phyloP scores from a whole-genome alignment of 2,329 filamentous ascomycete species.

The Neopestalotiopsis rosae region DNA sequence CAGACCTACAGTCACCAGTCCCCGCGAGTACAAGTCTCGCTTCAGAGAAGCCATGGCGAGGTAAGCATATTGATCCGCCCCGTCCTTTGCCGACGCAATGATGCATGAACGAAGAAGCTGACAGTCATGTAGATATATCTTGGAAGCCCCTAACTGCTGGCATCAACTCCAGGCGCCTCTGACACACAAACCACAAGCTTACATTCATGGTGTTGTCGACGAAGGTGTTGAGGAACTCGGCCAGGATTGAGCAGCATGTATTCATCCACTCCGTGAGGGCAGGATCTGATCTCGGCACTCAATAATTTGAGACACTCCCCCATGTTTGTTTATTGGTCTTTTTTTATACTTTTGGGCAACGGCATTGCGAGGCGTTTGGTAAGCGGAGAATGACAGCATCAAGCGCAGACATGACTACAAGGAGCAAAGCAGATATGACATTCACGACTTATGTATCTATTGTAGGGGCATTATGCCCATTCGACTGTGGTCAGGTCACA shows the following conservation, averaged over 20 bases:
- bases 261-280: too few species aligned
- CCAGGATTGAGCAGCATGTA: not conserved
- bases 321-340: not conserved
- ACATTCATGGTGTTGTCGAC: conserved; percentile 27
- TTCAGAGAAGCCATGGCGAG: conserved; percentile 97
- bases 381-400: not conserved
- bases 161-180: conserved; percentile 62
- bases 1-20: conserved; percentile 92
- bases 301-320: not conserved
- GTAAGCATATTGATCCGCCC: conserved; percentile 46
- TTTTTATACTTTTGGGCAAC: not conserved
- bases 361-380: conserved; percentile 16
- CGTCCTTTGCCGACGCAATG: not conserved
- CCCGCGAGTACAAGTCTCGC: conserved; percentile 95
- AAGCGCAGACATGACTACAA: not conserved
- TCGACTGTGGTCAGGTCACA: too few species aligned
- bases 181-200: conserved; percentile 29
- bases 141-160: conserved; percentile 79
- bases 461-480: too few species aligned
- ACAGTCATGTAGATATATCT: conserved; percentile 62
- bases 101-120: not conserved
- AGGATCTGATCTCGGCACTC: not conserved
- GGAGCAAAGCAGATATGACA: not conserved
- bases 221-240: conserved; percentile 1
- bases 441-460: not conserved